A percentile compares a stretch with the other conserved stretches of the same genome.
phyloP scores from a whole-genome alignment of 805 yeast species.

The Yarrowia deformans region DNA sequence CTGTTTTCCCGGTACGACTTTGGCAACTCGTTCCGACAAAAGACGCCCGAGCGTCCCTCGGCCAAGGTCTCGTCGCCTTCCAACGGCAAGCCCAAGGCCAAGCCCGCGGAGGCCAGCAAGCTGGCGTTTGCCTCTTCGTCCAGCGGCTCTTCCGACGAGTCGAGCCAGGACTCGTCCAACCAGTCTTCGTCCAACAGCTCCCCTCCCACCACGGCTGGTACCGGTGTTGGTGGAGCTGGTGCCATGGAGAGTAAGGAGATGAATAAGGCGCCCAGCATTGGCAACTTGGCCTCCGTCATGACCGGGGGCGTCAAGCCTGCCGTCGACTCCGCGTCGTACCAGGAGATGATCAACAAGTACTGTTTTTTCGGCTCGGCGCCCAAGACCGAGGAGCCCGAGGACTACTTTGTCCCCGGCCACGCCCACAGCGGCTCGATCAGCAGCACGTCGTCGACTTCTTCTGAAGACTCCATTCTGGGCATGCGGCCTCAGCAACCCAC shows the following conservation, averaged over 20 bases:
- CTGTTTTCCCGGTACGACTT: conserved; percentile 34
- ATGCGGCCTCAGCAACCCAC: conserved; percentile 36
- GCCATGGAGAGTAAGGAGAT: neutral
- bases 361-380: conserved; percentile 50
- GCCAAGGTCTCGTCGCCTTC: neutral
- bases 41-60: conserved; percentile 30
- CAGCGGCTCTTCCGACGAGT: conserved; percentile 29
- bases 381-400: conserved; percentile 34
- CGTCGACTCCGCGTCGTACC: conserved; percentile 51
- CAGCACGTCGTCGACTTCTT: conserved; percentile 33
- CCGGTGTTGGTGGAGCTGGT: conserved; percentile 13
- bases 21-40: conserved; percentile 34
- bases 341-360: conserved; percentile 52
- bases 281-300: conserved; percentile 35
- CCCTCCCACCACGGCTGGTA: conserved; percentile 36
- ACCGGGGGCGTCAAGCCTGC: conserved; percentile 44
- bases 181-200: conserved; percentile 22
- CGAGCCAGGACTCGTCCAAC: conserved; percentile 8
- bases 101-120: too few relatives aligned
- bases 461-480: conserved; percentile 38
- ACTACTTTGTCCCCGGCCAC: conserved; percentile 36
- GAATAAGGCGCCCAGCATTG: conserved; percentile 28
- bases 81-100: neutral
- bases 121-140: neutral
- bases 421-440: conserved; percentile 22